Evolutionary conservation across 225 moss, liverwort and hornwort genomes (phyloP).

Genomic region (Polytrichum formosum): DNA sequence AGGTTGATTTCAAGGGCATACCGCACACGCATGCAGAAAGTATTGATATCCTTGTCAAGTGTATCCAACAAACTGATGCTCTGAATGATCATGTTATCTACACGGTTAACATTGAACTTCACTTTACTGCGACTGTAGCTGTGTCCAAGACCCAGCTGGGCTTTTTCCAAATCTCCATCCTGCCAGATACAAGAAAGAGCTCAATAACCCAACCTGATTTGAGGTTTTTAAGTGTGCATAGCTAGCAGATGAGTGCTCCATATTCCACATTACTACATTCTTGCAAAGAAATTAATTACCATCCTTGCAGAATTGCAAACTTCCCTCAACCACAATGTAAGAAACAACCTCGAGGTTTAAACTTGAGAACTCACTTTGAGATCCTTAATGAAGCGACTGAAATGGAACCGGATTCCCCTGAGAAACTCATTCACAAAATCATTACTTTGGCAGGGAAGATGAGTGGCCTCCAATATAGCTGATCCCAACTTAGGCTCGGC

Average conservation of each 20-base stretch:
- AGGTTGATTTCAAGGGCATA: constrained; percentile 10
- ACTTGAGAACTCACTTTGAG: constrained; percentile 46
- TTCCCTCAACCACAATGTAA: no score
- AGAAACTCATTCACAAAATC: constrained; percentile 82
- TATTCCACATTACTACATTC: no score
- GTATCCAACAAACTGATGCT: constrained; percentile 92
- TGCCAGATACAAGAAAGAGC: constrained; percentile 11
- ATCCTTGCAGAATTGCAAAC: no score
- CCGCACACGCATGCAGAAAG: constrained; percentile 94
- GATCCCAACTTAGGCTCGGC: constrained; percentile 89
- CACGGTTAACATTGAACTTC: constrained; percentile 95
- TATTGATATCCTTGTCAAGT: constrained; percentile 91
- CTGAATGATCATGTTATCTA: constrained; percentile 98
- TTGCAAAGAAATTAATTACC: no score
- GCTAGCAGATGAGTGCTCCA: no score
- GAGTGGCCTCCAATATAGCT: constrained; percentile 75
- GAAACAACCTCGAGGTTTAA: no score
- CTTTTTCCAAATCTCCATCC: constrained; percentile 97
- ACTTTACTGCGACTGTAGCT: constrained; percentile 97
- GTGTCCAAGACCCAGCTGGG: constrained; percentile 81
- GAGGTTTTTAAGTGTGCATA: no score
- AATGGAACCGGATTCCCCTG: constrained; percentile 86
- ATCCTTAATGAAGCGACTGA: constrained; percentile 79
- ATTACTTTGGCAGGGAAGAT: constrained; percentile 84
- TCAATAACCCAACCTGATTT: no score